phyloP scores from a whole-genome alignment of 768 basidiomycete genomes.

The Amanita rimosa region DNA sequence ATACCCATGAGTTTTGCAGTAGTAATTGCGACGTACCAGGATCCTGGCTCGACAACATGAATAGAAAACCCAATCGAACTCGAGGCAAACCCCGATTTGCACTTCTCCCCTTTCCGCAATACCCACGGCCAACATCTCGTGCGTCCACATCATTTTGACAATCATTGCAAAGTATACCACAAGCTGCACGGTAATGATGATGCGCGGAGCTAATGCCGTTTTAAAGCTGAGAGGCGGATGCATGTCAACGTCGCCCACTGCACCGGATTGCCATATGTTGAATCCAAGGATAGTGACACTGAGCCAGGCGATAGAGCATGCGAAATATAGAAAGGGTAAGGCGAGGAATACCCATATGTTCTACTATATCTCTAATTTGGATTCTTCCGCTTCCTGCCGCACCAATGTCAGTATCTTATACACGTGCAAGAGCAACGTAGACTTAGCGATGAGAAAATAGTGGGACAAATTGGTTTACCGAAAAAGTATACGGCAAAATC shows the following conservation, averaged over 20 bases:
- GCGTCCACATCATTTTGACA: slow-evolving; percentile 47
- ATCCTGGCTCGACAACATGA: too few species aligned
- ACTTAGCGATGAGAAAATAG: too few species aligned
- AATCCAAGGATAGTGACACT: slow-evolving; percentile 50
- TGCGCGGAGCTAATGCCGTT: slow-evolving; percentile 40
- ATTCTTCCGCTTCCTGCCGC: slow-evolving; percentile 43
- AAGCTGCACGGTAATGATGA: slow-evolving; percentile 43
- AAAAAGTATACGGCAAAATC: too few species aligned
- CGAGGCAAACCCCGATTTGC: too few species aligned
- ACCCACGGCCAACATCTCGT: slow-evolving; percentile 22
- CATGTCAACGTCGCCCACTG: slow-evolving; percentile 24
- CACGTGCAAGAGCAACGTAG: too few species aligned
- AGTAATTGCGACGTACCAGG: too few species aligned
- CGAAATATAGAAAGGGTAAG: slow-evolving; percentile 58
- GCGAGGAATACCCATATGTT: slow-evolving; percentile 25
- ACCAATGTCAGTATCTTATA: background rate
- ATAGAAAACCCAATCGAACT: too few species aligned
- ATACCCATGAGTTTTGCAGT: too few species aligned
- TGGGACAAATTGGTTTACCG: too few species aligned
- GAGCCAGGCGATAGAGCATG: slow-evolving; percentile 67
- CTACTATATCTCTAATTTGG: slow-evolving; percentile 22
- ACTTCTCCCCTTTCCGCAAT: too few species aligned
- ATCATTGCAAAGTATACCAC: slow-evolving; percentile 52
- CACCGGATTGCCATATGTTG: slow-evolving; percentile 63
- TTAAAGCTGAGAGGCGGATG: slow-evolving; percentile 24